Conservation (phyloP, 805 yeast species). For the Candida jianshihensis region DNA sequence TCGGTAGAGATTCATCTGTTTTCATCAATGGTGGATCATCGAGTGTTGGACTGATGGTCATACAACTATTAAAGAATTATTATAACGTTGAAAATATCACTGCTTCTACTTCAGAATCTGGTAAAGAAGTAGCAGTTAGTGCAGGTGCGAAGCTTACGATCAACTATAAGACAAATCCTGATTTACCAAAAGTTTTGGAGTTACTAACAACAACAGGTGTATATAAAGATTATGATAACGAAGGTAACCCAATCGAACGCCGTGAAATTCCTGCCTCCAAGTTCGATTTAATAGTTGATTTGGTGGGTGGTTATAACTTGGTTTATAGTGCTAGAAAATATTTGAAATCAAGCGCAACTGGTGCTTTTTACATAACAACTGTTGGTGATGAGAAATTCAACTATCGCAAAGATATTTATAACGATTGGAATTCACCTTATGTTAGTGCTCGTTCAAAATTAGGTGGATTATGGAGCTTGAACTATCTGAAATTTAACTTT, state of each 20-base stretch:
- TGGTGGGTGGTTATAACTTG: constrained; percentile 60
- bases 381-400: constrained; percentile 52
- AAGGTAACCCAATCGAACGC: constrained; percentile 20
- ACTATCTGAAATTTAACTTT: constrained; percentile 29
- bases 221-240: constrained; percentile 23
- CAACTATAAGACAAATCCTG: constrained; percentile 36
- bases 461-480: constrained; percentile 30
- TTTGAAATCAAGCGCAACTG: constrained; percentile 34
- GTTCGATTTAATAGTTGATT: constrained; percentile 64
- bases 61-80: constrained; percentile 50
- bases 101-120: constrained; percentile 49
- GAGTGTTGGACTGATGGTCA: constrained; percentile 57
- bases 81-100: constrained; percentile 47
- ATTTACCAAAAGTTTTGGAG: constrained; percentile 16
- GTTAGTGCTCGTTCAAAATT: constrained; percentile 29
- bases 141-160: constrained; percentile 48
- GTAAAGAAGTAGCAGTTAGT: constrained; percentile 34
- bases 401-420: constrained; percentile 30
- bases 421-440: constrained; percentile 28
- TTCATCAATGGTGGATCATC: constrained; percentile 75
- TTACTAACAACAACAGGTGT: constrained; percentile 23
- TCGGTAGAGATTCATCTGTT: constrained; percentile 40
- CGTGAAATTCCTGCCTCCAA: constrained; percentile 21
- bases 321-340: constrained; percentile 30
- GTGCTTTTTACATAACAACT: constrained; percentile 49